phyloP scores from a whole-genome alignment of 768 basidiomycete species.

The Sutorius australiensis region DNA sequence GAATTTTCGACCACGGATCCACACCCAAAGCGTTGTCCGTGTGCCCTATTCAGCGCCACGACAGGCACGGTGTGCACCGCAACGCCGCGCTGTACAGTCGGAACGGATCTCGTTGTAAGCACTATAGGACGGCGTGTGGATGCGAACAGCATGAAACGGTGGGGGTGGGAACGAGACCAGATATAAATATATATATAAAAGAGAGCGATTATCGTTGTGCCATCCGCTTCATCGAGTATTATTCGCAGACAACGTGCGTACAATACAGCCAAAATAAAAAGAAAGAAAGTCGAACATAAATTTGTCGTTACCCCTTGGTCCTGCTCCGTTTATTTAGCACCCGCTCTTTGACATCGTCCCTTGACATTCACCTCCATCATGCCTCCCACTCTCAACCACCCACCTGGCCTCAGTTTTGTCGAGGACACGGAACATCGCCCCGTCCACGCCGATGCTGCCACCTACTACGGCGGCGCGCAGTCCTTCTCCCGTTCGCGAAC shows the following conservation, averaged over 20 bases:
- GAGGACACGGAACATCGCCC: conserved; percentile 52
- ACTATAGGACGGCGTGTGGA: not conserved
- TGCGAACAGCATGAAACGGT: not conserved
- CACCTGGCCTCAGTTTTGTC: conserved; percentile 59
- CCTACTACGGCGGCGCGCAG: conserved; percentile 81
- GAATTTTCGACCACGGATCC: not conserved
- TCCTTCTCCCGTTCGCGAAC: conserved; percentile 79
- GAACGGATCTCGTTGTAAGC: conserved; percentile 9
- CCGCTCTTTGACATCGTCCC: not conserved
- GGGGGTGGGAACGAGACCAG: not conserved
- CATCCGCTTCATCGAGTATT: not conserved
- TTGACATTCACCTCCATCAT: conserved; percentile 32
- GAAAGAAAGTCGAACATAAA: conserved; percentile 19
- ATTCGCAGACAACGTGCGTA: conserved; percentile 4
- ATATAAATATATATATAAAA: no score
- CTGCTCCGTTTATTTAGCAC: conserved; percentile 4
- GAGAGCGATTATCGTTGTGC: no score
- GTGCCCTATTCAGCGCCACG: not conserved
- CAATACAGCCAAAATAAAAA: not conserved
- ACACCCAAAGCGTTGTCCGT: not conserved
- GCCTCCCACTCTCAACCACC: conserved; percentile 66
- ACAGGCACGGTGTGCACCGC: not conserved
- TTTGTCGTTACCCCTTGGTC: conserved; percentile 11
- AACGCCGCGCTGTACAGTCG: not conserved
- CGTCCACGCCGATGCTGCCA: conserved; percentile 65